A percentile compares a stretch with the other conserved stretches of the same genome.
phyloP scores from a whole-genome alignment of 192 early-diverging fungal genomes.

The Lobosporangium transversale region DNA sequence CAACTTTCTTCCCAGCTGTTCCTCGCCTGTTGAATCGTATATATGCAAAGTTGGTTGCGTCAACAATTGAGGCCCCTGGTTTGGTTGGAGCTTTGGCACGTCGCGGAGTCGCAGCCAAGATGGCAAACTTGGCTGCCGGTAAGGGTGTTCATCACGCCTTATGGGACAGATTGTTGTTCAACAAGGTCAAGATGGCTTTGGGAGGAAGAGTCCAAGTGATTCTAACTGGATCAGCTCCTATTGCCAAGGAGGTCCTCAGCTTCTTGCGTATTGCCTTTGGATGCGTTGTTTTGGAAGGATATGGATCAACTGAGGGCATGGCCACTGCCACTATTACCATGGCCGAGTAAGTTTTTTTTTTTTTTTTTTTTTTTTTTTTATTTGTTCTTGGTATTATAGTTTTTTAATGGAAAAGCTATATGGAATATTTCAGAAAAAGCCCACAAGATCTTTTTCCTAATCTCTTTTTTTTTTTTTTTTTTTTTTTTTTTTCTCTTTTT shows the following conservation, averaged over 20 bases:
- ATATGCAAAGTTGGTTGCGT: slow-evolving; percentile 66
- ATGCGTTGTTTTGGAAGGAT: slow-evolving; percentile 71
- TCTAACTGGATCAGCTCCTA: slow-evolving; percentile 77
- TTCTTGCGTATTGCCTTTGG: slow-evolving; percentile 76
- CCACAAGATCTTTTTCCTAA: background rate
- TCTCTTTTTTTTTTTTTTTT: slow-evolving; percentile 5
- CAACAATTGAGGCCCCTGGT: slow-evolving; percentile 70
- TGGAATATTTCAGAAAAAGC: background rate
- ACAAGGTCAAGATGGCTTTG: slow-evolving; percentile 80
- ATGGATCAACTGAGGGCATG: slow-evolving; percentile 61
- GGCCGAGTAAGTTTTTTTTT: slow-evolving; percentile 42
- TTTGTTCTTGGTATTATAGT: too few species aligned
- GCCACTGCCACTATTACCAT: slow-evolving; percentile 47
- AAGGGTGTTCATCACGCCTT: slow-evolving; percentile 73
- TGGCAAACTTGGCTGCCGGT: slow-evolving; percentile 65
- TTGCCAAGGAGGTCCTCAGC: slow-evolving; percentile 71
- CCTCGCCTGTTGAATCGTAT: slow-evolving; percentile 93
- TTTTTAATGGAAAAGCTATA: background rate
- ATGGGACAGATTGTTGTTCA: slow-evolving; percentile 91
- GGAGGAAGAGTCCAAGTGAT: slow-evolving; percentile 80
- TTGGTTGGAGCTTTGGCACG: slow-evolving; percentile 62
- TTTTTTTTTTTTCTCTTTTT: background rate
- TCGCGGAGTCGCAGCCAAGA: slow-evolving; percentile 70
- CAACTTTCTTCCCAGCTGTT: slow-evolving; percentile 89
- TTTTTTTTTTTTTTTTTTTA: too few species aligned